Base-by-base conservation (phyloP, 78 protist species). In the Diacronema lutheri region DNA sequence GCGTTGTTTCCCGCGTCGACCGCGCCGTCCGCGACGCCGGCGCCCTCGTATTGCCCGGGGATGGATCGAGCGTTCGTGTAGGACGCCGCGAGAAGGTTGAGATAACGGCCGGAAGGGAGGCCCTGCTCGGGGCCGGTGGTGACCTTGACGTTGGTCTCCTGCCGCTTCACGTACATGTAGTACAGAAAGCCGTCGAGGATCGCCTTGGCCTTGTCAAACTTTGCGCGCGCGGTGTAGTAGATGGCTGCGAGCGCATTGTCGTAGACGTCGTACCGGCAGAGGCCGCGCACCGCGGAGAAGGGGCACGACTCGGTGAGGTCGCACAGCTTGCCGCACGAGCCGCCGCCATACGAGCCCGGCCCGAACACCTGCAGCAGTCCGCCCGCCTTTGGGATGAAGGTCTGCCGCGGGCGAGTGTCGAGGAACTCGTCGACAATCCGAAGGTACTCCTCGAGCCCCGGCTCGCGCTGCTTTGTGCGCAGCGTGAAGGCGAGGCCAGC, bases 1-100 rank as follows among this genome's bases (percentile, higher is more conserved):
- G 72, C 72, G 41, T 65, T 65, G 72, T 65, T 65, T 1, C 72
- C 72, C 40, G 72, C n/a, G 72, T 65, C 72, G 41, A 65, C 72
- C 21, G 72, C 72, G 72, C 72, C 72, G 72, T 65, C 72, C 26
- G 72, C 72, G 13, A 65, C 72, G 40, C 72, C 72, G 21, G 33
- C 41, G 19, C 72, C 72, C 41, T 65, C 33, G 40, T 65, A 65
- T 1, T 65, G 33, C 6, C 72, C 72, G 23, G 72, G 33, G 33
- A 25, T 65, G 11, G 41, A 38, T 1, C 33, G 72, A 38, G 72
- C 72, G 23, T n/a, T 5, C 14, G 72, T 65, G 40, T 65, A 65
- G 25, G 41, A n/a, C n/a, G 72, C 72, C 19, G 72, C 72, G 21
- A 65, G 72, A 12, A 65, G 72, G n/a, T 12, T 33, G 44, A 65